Evolutionary conservation across 2,329 filamentous ascomycete species (phyloP), one percentile per base, ranked within the genome.

Genomic region (Penicillium sp.): DNA sequence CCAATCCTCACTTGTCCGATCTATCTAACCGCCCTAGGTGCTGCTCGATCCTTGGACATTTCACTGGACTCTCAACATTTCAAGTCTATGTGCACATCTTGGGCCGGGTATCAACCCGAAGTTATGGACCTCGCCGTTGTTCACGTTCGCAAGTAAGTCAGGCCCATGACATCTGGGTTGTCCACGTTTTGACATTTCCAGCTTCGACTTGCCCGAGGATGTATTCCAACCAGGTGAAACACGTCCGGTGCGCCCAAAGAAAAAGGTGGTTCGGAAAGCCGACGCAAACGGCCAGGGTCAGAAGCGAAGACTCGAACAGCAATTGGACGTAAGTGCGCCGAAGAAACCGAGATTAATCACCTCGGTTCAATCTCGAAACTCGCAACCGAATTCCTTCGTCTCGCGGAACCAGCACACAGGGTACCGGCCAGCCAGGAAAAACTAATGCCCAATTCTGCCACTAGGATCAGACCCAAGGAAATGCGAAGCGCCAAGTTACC

Each of bases 201-300:
- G 92, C 73, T 89, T 89, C 69, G 86, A 91, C 67, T 81, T 99
- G 24, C 94, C 94, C 26, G 86, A 90, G 54, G 93, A 99, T 70
- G 85, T 97, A 2, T 99, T 99, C 69, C 66, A 86, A 44, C 76
- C 85, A 23, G 89, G 89, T 65, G 94, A 99, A 72, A 76, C 78
- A 45, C 88, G 84, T 64, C 89, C 89, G 5, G 67, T 72, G 13
- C 82, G 79, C 53, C 79, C 80, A 15, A 76, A 79, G 72, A 86
- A 83, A 70, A 78, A 81, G 68, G 69, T 76, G 39, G 47, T 72
- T 49, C 73, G 71, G 60, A 73, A 67, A 51, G 42, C 64, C 57
- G 65, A 72, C 43, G 39, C 66, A 15, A 61, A 64, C 48, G 65
- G 66, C 24, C 71, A 73, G 57, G 65, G 66, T 26, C 71, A 73